Conservation (phyloP, 768 basidiomycete species). For the Podaxis rugospora region DNA sequence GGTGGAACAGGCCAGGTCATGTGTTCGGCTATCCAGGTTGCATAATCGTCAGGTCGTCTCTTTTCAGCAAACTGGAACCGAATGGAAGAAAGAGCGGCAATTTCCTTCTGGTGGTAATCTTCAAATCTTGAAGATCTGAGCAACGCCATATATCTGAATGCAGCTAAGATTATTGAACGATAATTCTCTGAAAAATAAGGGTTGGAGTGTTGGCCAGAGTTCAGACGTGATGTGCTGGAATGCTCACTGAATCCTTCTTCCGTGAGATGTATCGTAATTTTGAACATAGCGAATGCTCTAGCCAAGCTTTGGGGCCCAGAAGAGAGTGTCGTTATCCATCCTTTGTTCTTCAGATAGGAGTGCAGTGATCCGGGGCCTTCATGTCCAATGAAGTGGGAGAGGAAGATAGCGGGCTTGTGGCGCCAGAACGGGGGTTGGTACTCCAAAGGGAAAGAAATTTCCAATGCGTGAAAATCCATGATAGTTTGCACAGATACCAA, state of each 20-base stretch:
- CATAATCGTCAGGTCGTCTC: conserved; percentile 73
- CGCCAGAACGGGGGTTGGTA: conserved; percentile 72
- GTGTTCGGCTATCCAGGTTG: conserved; percentile 65
- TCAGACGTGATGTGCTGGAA: neutral
- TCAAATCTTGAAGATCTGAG: conserved; percentile 59
- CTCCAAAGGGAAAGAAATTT: conserved; percentile 76
- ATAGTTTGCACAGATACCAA: conserved; percentile 86
- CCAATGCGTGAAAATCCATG: conserved; percentile 80
- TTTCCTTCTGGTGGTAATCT: conserved; percentile 71
- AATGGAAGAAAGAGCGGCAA: conserved; percentile 62
- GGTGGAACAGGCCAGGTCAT: conserved; percentile 82
- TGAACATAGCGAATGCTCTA: conserved; percentile 88
- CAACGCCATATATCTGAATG: conserved; percentile 78
- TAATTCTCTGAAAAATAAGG: conserved; percentile 56
- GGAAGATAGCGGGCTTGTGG: conserved; percentile 70
- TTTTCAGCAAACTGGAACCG: conserved; percentile 89
- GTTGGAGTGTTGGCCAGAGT: neutral
- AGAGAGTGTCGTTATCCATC: conserved; percentile 77
- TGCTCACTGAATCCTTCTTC: conserved; percentile 79
- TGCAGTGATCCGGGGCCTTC: conserved; percentile 91
- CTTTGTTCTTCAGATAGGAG: conserved; percentile 85
- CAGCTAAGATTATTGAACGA: conserved; percentile 58
- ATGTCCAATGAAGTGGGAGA: conserved; percentile 84
- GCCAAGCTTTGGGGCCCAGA: conserved; percentile 68
- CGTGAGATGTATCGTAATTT: conserved; percentile 76